These are phyloP conservation scores for Daldinia eschscholtzii DNA, from an alignment of 2,329 filamentous ascomycete genomes.

Conservation along the genomic window DNA sequence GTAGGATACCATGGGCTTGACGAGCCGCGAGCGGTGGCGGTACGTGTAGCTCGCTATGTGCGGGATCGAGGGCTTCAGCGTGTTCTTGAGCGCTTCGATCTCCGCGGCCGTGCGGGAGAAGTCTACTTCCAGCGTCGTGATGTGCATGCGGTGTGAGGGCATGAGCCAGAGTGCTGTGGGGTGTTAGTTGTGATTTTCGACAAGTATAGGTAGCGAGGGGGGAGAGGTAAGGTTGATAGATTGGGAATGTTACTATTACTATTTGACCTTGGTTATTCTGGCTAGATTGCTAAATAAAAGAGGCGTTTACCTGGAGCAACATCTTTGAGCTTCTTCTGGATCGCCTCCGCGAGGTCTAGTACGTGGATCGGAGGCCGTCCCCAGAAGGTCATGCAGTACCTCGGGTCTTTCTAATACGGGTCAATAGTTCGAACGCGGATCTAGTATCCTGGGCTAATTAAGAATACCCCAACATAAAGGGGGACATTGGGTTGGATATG, in stretches of 20 bases:
- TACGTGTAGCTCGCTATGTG: constrained; percentile 75
- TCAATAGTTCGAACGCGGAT: constrained; percentile 15
- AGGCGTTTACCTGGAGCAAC: constrained; percentile 76
- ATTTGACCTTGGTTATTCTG: not conserved
- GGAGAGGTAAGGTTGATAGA: not conserved
- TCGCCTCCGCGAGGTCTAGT: constrained; percentile 71
- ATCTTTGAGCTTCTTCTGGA: constrained; percentile 75
- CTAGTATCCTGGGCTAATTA: not conserved
- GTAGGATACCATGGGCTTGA: constrained; percentile 86
- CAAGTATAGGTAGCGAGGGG: not conserved
- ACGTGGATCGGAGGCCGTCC: constrained; percentile 82
- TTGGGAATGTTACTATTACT: not conserved
- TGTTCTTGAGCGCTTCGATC: constrained; percentile 72
- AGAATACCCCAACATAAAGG: not conserved
- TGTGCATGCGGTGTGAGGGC: constrained; percentile 81
- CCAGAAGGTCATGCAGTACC: constrained; percentile 91
- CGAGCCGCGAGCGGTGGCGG: constrained; percentile 76
- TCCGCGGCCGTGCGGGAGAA: constrained; percentile 80
- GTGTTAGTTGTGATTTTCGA: not conserved
- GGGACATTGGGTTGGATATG: too few relatives aligned
- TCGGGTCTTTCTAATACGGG: constrained; percentile 66
- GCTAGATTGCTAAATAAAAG: not conserved
- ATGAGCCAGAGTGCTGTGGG: constrained; percentile 83
- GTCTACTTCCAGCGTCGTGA: constrained; percentile 87
- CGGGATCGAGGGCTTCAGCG: constrained; percentile 68